A percentile compares a stretch with the other conserved stretches of the same genome.
These are phyloP conservation scores for Aaosphaeria arxii DNA, from an alignment of 2,329 filamentous ascomycete genomes.

Conservation along the genomic window DNA sequence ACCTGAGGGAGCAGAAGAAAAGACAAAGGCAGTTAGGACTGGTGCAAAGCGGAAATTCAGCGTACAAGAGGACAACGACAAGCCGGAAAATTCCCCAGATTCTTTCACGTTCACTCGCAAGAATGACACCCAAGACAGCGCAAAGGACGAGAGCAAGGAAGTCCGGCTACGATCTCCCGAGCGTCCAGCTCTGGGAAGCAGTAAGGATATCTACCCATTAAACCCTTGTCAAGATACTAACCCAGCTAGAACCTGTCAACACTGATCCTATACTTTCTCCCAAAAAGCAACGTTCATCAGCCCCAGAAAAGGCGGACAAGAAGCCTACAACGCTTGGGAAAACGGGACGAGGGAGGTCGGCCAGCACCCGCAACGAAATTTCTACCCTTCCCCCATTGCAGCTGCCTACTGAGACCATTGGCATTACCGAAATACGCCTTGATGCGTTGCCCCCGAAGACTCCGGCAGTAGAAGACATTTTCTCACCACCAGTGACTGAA, in stretches of 20 bases:
- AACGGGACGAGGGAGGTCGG: constrained; percentile 15
- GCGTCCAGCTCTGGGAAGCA: constrained; percentile 42
- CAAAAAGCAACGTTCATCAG: constrained; percentile 34
- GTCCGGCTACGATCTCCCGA: constrained; percentile 20
- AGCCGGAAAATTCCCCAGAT: constrained; percentile 28
- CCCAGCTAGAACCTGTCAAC: constrained; percentile 47
- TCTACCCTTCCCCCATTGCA: constrained; percentile 17
- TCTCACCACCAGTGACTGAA: constrained; percentile 45
- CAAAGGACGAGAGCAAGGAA: constrained; percentile 13
- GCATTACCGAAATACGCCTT: constrained; percentile 27
- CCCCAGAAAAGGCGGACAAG: constrained; percentile 26
- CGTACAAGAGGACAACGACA: constrained; percentile 50
- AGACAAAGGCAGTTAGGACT: constrained; percentile 36
- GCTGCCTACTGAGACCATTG: constrained; percentile 15
- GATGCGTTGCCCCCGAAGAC: constrained; percentile 40
- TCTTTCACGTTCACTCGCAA: constrained; percentile 49
- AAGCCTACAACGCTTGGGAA: constrained; percentile 17
- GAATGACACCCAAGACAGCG: constrained; percentile 8
- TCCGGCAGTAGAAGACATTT: constrained; percentile 35
- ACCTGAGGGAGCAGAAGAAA: constrained; percentile 29
- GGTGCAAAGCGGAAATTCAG: constrained; percentile 59
- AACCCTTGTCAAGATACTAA: constrained; percentile 7
- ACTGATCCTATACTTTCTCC: constrained; percentile 44
- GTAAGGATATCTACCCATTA: constrained; percentile 23
- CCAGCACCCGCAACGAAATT: constrained; percentile 20